These are phyloP conservation scores for Cadophora sp. DNA, from an alignment of 2,329 filamentous ascomycete genomes.

Conservation along the genomic window DNA sequence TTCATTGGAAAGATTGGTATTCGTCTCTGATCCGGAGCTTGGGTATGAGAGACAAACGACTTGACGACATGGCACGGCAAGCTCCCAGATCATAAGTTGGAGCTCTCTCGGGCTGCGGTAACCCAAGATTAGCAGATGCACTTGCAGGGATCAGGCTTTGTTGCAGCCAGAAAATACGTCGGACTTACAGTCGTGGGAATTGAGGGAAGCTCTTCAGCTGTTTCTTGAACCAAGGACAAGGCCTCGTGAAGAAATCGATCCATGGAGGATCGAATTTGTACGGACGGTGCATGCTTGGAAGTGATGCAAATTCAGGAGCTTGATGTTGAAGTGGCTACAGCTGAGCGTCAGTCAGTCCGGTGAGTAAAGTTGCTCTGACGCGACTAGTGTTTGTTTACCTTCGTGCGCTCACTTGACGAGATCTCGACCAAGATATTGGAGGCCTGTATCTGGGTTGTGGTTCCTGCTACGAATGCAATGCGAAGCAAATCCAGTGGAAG, in stretches of 20 bases:
- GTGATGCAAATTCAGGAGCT: no score
- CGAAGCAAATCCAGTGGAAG: no score
- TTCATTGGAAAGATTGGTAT: no score
- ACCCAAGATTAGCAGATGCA: background rate
- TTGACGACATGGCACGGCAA: background rate
- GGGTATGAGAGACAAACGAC: background rate
- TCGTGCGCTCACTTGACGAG: background rate
- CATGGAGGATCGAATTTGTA: conserved; percentile 24
- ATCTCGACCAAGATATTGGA: no score
- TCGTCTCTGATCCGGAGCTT: no score
- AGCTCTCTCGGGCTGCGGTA: conserved; percentile 21
- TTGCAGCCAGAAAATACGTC: background rate
- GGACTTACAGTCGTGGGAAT: conserved; percentile 21
- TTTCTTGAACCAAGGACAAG: conserved; percentile 25
- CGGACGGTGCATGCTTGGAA: conserved; percentile 22
- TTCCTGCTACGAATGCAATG: no score
- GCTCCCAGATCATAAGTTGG: conserved; percentile 22
- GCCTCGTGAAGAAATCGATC: conserved; percentile 27
- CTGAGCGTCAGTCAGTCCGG: no score
- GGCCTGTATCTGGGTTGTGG: no score
- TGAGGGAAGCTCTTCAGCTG: conserved; percentile 21
- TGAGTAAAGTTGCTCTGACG: no score
- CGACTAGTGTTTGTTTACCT: background rate
- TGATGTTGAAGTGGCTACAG: no score
- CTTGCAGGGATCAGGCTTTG: background rate